Evolutionary conservation across 2,329 filamentous ascomycete species (phyloP).

Genomic region (Fusarium hainanense): DNA sequence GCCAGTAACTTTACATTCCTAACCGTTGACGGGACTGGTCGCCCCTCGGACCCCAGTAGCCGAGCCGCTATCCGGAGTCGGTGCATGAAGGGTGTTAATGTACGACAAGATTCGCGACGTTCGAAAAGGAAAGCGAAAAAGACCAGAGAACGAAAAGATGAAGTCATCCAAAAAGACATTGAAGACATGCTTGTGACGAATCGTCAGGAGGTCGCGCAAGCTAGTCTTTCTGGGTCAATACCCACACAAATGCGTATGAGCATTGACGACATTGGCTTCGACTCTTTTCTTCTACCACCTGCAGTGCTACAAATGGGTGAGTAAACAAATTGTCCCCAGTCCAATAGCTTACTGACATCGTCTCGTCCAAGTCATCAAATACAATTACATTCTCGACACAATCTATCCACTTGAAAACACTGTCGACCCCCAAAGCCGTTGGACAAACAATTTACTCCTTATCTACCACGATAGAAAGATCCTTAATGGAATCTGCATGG

Average conservation of each 20-base stretch:
- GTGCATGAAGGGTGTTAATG: conserved; percentile 15
- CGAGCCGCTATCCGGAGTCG: conserved; percentile 2
- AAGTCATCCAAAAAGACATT: rapidly evolving
- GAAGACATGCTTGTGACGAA: rapidly evolving
- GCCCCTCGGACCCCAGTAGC: not conserved
- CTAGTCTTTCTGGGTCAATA: not conserved
- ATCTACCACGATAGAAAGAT: not conserved
- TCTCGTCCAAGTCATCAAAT: not conserved
- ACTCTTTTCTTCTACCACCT: not conserved
- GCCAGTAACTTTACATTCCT: not conserved
- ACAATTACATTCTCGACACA: not conserved
- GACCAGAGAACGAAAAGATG: rapidly evolving
- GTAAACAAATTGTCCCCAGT: rapidly evolving
- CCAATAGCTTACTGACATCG: rapidly evolving
- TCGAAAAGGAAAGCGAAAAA: not conserved
- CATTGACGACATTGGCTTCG: not conserved
- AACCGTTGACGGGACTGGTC: not conserved
- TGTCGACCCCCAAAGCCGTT: not conserved
- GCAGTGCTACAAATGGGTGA: not conserved
- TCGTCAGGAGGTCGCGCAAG: not conserved
- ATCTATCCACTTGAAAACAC: not conserved
- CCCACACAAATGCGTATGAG: not conserved
- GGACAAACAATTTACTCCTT: not conserved
- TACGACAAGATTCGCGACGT: conserved; percentile 6
- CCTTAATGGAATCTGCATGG: not conserved